phyloP scores from a whole-genome alignment of 2,329 filamentous ascomycete genomes.

The Phialocephala sp. region DNA sequence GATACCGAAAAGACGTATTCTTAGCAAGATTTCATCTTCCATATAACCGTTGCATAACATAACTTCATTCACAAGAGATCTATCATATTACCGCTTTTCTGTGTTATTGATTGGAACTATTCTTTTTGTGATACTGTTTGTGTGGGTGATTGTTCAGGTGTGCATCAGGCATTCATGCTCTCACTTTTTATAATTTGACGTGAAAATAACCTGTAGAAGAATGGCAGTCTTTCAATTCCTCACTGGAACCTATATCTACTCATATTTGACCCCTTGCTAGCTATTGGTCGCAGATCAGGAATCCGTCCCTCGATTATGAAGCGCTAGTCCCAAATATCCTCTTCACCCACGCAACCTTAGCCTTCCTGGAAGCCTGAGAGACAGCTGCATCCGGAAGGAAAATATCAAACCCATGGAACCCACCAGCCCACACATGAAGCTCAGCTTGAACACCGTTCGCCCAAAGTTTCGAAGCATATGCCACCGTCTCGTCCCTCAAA shows the following conservation, averaged over 20 bases:
- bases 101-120: no score
- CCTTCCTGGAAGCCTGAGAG: not conserved
- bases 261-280: not conserved
- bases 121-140: no score
- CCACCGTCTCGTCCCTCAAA: conserved; percentile 3
- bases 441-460: conserved; percentile 3
- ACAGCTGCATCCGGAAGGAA: conserved; percentile 2
- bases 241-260: no score
- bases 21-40: no score
- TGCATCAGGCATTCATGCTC: no score
- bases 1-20: no score
- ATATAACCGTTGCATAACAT: no score
- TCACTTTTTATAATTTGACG: no score
- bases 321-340: not conserved
- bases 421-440: not conserved
- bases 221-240: not conserved
- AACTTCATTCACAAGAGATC: no score
- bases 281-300: not conserved
- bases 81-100: no score
- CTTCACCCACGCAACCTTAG: conserved; percentile 2
- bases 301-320: not conserved
- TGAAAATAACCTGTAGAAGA: no score
- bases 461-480: not conserved
- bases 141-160: no score
- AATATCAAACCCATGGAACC: conserved; percentile 13